phyloP scores from a whole-genome alignment of 768 basidiomycete genomes.

The Suillus americanus region DNA sequence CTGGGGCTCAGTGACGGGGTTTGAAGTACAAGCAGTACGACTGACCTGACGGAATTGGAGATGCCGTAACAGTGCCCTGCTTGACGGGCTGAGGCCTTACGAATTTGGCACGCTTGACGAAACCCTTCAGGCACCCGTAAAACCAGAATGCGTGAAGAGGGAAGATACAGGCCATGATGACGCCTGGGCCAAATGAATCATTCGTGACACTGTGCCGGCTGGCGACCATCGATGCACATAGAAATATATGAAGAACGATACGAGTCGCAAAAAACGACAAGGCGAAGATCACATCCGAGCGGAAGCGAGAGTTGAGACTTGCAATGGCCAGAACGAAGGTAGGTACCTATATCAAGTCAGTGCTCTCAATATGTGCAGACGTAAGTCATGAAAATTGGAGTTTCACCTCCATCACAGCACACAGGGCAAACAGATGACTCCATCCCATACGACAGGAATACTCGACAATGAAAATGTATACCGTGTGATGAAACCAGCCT shows the following conservation, averaged over 20 bases:
- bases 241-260: constrained; percentile 44
- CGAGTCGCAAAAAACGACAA: constrained; percentile 50
- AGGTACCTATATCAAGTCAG: constrained; percentile 37
- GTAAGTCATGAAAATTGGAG: constrained; percentile 7
- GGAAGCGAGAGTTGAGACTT: constrained; percentile 41
- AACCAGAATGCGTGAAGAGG: constrained; percentile 59
- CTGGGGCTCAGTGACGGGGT: background rate
- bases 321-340: constrained; percentile 52
- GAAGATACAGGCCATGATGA: constrained; percentile 40
- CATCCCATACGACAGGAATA: constrained; percentile 34
- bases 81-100: constrained; percentile 9
- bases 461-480: constrained; percentile 43
- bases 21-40: background rate
- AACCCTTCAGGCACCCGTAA: constrained; percentile 46
- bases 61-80: background rate
- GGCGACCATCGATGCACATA: constrained; percentile 33
- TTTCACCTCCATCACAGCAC: constrained; percentile 47
- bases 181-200: constrained; percentile 39
- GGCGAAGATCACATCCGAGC: constrained; percentile 52
- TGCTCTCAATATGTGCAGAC: constrained; percentile 1
- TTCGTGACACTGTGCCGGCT: constrained; percentile 29
- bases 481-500: constrained; percentile 54
- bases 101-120: constrained; percentile 33
- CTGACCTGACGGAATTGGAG: constrained; percentile 13
- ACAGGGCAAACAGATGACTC: constrained; percentile 45